These are phyloP conservation scores for Trebouxia sp. DNA, from an alignment of 139 green algal species.

Conservation along the genomic window DNA sequence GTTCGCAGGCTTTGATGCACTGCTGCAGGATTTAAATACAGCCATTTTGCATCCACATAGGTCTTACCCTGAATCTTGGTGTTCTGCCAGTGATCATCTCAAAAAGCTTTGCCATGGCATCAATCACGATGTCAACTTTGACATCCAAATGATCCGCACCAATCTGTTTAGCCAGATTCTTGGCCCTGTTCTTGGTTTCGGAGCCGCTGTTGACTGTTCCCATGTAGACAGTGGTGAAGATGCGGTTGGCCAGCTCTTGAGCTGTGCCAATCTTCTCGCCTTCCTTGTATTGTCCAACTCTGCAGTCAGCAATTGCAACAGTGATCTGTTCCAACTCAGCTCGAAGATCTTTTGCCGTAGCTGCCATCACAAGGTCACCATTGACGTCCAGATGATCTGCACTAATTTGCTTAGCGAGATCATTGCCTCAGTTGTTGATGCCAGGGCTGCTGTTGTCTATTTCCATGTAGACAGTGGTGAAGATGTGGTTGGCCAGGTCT, in stretches of 20 bases:
- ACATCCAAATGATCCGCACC: constrained; percentile 86
- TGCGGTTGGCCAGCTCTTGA: constrained; percentile 69
- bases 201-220: constrained; percentile 88
- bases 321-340: constrained; percentile 8
- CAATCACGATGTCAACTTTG: constrained; percentile 80
- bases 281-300: constrained; percentile 66
- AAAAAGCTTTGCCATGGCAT: constrained; percentile 76
- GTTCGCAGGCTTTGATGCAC: too few relatives aligned
- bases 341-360: constrained; percentile 74
- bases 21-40: too few relatives aligned
- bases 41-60: too few relatives aligned
- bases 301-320: constrained; percentile 23
- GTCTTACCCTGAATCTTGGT: constrained; percentile 75
- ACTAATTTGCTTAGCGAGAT: constrained; percentile 77
- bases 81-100: constrained; percentile 69
- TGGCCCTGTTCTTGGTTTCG: constrained; percentile 62
- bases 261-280: constrained; percentile 41
- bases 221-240: constrained; percentile 96
- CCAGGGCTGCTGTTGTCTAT: constrained; percentile 86
- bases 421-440: constrained; percentile 56
- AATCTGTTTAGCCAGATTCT: constrained; percentile 69
- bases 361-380: constrained; percentile 79
- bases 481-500: constrained; percentile 79
- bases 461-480: constrained; percentile 94
- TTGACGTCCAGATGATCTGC: constrained; percentile 80